Evolutionary conservation across 768 basidiomycete species (phyloP), one percentile per base, ranked within the genome.

Genomic region (Collybiopsis luxurians): DNA sequence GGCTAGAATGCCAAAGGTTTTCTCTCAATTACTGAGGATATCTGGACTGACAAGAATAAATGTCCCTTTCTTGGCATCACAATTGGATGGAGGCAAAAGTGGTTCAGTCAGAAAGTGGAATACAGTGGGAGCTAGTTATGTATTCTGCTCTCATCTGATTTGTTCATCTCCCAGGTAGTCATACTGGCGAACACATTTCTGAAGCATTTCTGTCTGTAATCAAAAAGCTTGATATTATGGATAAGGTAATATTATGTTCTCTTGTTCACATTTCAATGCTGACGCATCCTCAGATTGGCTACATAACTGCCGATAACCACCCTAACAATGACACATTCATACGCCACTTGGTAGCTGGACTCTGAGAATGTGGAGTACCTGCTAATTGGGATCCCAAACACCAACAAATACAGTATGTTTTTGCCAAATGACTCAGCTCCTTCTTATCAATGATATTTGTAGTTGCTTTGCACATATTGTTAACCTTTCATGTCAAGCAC

Each of bases 261-360:
- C n/a, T n/a, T n/a, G n/a, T n/a, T n/a, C n/a, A n/a, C 55, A 1
- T 28, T 38, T 24, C 52, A 31, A 58, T 31, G 28, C 56, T n/a
- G 12, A 26, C n/a, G n/a, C n/a, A n/a, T n/a, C n/a, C n/a, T n/a
- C 57, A 76, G 75, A 69, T 76, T 64, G 75, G 76, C 5, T 73
- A 69, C 68, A 51, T 75, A 13, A 73, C 71, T 0, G 23, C 69
- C 6, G 71, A 73, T 54, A 73, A 75, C 53, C 67, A 70, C 0
- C 58, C 60, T 2, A 73, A 71, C 53, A 75, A 74, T 57, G 66
- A 73, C 47, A 73, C 66, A 2, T 66, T 71, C 24, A 62, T n/a
- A n/a, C n/a, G n/a, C n/a, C n/a, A n/a, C n/a, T n/a, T n/a, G n/a
- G n/a, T 71, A 60, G 17, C n/a, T 17, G 26, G 30, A 4, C 61